phyloP scores from a whole-genome alignment of 805 yeast species.

The Yueomyces sinensis region DNA sequence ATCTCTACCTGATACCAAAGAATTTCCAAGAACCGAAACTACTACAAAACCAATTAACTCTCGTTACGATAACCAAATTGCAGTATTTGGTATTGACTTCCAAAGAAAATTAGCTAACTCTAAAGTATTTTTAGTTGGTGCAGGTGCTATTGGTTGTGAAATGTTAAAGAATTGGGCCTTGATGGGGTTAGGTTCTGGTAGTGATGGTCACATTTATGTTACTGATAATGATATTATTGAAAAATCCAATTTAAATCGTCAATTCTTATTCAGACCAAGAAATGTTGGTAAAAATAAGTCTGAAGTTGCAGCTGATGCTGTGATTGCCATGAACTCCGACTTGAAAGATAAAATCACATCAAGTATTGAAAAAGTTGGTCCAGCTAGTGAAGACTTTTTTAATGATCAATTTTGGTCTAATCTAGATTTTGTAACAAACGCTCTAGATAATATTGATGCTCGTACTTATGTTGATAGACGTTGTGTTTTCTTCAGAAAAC shows the following conservation, averaged over 20 bases:
- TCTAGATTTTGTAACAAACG: conserved; percentile 87
- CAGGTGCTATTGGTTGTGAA: conserved; percentile 99
- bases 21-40: conserved; percentile 51
- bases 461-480: conserved; percentile 96
- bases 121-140: conserved; percentile 82
- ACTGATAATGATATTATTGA: conserved; percentile 95
- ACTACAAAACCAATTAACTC: conserved; percentile 64
- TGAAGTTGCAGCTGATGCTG: conserved; percentile 82
- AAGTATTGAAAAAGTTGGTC: conserved; percentile 77
- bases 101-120: conserved; percentile 64
- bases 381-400: conserved; percentile 81
- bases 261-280: conserved; percentile 84
- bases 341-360: conserved; percentile 65
- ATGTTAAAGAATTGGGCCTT: conserved; percentile 97
- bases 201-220: conserved; percentile 67
- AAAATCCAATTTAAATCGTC: conserved; percentile 91
- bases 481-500: conserved; percentile 83
- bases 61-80: conserved; percentile 90
- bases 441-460: conserved; percentile 95
- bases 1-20: conserved; percentile 55
- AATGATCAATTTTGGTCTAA: conserved; percentile 74
- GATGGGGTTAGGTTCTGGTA: conserved; percentile 90
- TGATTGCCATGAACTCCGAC: conserved; percentile 72
- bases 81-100: conserved; percentile 76
- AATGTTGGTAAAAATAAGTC: conserved; percentile 91